A percentile compares a stretch with the other conserved stretches of the same genome.
Conservation (phyloP, 345 rosid species). For the Trapa incisa region DNA sequence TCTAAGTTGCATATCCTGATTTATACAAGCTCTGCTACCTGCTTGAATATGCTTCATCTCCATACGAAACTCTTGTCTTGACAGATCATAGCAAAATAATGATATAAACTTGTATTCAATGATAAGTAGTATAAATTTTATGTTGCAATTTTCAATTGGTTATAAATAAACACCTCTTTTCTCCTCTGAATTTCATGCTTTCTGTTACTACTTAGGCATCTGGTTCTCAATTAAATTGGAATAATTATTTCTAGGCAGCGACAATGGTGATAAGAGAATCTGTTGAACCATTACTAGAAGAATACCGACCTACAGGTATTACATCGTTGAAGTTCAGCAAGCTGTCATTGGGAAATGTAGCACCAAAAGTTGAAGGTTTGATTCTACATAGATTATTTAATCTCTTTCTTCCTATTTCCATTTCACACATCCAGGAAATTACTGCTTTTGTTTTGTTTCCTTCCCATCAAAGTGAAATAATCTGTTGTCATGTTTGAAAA, state of each 20-base stretch:
- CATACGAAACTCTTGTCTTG: not conserved
- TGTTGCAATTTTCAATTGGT: not conserved
- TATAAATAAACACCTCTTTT: not conserved
- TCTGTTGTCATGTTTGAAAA: not conserved
- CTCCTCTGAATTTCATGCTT: not conserved
- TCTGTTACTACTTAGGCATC: not conserved
- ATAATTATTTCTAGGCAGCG: constrained; percentile 66
- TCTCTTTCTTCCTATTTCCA: not conserved
- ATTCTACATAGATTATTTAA: not conserved
- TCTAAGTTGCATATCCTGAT: not conserved
- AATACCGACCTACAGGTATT: constrained; percentile 88
- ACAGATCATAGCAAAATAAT: not conserved
- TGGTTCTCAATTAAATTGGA: not conserved
- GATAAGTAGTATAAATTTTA: not conserved
- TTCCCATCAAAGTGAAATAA: not conserved
- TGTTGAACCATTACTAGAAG: constrained; percentile 91
- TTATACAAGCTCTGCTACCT: not conserved
- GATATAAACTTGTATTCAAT: not conserved
- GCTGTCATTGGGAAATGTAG: constrained; percentile 77
- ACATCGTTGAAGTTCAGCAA: constrained; percentile 80
- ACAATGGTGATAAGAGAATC: constrained; percentile 80
- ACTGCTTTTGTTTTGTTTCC: too few species aligned
- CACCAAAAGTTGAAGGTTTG: constrained; percentile 97
- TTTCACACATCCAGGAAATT: not conserved
- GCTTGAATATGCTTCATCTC: not conserved